phyloP scores from a whole-genome alignment of 2,329 filamentous ascomycete genomes.

The Aureobasidium pullulans region DNA sequence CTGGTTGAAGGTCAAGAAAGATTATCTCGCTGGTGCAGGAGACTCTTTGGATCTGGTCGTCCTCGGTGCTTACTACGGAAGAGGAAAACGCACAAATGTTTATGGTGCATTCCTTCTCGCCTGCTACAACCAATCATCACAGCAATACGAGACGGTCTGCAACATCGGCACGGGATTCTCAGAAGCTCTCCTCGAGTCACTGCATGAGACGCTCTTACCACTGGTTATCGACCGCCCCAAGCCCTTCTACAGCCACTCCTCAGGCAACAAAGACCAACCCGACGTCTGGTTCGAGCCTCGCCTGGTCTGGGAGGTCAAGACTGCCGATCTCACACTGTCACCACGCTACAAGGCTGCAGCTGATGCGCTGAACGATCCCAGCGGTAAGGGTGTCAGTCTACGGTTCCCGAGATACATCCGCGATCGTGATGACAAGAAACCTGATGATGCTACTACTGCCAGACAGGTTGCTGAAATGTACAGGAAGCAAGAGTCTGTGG shows the following conservation, averaged over 20 bases:
- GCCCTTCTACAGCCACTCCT: constrained; percentile 85
- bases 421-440: constrained; percentile 88
- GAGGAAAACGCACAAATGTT: constrained; percentile 89
- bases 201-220: constrained; percentile 67
- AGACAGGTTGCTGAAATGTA: constrained; percentile 96
- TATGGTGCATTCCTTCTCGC: constrained; percentile 95
- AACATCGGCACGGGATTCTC: constrained; percentile 98
- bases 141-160: constrained; percentile 91
- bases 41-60: constrained; percentile 97
- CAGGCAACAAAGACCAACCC: constrained; percentile 82
- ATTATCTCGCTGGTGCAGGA: constrained; percentile 87
- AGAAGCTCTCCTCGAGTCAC: constrained; percentile 83
- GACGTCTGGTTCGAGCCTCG: constrained; percentile 97
- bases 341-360: constrained; percentile 89
- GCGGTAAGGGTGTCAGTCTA: constrained; percentile 74
- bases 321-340: constrained; percentile 86
- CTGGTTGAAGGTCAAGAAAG: constrained; percentile 98
- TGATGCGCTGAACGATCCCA: constrained; percentile 41
- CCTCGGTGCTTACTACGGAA: constrained; percentile 86
- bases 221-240: constrained; percentile 85
- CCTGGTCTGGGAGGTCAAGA: constrained; percentile 96
- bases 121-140: constrained; percentile 74
- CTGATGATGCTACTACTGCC: constrained; percentile 77
- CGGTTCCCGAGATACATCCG: constrained; percentile 92
- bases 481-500: constrained; percentile 81